Conservation (phyloP, 306 rosid species). For the Coriaria nepalensis region DNA sequence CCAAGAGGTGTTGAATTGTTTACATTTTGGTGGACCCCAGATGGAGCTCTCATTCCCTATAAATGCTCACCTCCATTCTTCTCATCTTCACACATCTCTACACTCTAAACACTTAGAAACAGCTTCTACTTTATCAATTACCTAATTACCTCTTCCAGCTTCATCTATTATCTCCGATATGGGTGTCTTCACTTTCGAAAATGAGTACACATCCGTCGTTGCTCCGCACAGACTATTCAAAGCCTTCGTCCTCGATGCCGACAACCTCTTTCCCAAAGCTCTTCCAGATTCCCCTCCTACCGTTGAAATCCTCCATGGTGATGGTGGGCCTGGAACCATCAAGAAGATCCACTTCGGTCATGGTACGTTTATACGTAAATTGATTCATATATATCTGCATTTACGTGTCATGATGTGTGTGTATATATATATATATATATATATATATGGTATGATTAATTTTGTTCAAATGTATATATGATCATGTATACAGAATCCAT, state of each 20-base stretch:
- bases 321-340: conserved; percentile 43
- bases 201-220: conserved; percentile 13
- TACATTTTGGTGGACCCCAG: no score
- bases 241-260: conserved; percentile 21
- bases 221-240: conserved; percentile 26
- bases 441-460: neutral
- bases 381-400: neutral
- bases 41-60: no score
- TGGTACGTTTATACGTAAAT: conserved; percentile 6
- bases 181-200: conserved; percentile 28
- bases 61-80: no score
- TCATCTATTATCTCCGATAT: neutral
- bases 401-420: neutral
- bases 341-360: conserved; percentile 17
- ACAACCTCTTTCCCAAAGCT: conserved; percentile 22
- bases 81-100: no score
- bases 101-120: no score
- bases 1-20: no score
- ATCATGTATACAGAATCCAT: conserved; percentile 3
- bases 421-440: neutral
- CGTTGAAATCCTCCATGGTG: conserved; percentile 23
- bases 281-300: conserved; percentile 7
- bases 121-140: no score
- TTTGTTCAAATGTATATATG: neutral
- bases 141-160: no score